phyloP scores from a whole-genome alignment of 2,329 filamentous ascomycete species.

The Colletotrichum agaves region DNA sequence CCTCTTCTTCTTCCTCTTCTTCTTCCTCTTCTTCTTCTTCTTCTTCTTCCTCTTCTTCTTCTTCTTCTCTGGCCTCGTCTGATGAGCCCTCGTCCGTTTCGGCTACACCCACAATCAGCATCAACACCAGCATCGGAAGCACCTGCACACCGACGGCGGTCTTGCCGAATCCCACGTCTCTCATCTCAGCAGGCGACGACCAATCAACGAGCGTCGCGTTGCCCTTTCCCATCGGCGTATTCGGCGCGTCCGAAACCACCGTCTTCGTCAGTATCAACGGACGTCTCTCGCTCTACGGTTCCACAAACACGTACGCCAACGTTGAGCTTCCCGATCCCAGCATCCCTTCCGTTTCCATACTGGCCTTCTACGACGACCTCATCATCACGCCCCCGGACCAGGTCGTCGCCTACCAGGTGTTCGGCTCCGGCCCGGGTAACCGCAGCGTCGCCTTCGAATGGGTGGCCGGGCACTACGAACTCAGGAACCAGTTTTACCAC shows the following conservation, averaged over 20 bases:
- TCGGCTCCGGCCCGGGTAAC: not conserved
- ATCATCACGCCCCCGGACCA: not conserved
- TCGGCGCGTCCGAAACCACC: not conserved
- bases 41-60: too few relatives aligned
- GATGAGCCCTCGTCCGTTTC: not conserved
- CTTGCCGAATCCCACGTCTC: not conserved
- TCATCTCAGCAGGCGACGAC: not conserved
- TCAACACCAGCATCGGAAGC: not conserved
- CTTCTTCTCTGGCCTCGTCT: not conserved
- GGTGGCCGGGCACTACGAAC: not conserved
- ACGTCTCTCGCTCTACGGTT: not conserved
- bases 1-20: too few relatives aligned
- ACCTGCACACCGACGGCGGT: not conserved
- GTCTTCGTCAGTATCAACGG: slow-evolving; percentile 11
- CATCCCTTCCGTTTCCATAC: not conserved
- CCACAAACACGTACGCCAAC: not conserved
- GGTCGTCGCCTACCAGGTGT: not conserved
- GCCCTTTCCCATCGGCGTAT: not conserved
- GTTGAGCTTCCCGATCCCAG: not conserved
- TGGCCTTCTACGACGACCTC: slow-evolving; percentile 4
- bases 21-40: too few relatives aligned
- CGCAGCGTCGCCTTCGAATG: slow-evolving; percentile 14
- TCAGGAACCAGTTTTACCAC: not conserved
- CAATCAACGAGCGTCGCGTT: not conserved
- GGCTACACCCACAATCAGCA: not conserved